Evolutionary conservation across 495 filamentous ascomycete genomes (phyloP), one percentile per base, ranked within the genome.

Genomic region (Aspergillus conjunctus): DNA sequence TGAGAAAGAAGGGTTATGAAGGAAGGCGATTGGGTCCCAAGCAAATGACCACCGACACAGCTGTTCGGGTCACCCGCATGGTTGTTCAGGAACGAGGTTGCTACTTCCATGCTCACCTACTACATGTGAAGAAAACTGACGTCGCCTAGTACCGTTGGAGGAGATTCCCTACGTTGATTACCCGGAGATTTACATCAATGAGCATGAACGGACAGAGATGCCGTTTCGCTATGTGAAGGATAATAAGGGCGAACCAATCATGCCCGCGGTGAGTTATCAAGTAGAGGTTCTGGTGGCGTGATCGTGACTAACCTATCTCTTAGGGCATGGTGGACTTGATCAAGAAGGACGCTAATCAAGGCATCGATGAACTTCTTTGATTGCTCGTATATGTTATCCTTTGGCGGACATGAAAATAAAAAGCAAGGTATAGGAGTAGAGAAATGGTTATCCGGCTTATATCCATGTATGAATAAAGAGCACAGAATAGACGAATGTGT

Each of bases 21-120:
- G 92, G 93, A 46, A 88, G 94, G 56, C 84, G 93, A 60, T 80
- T 98, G 46, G 95, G 95, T 0, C 91, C 93, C 15, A 85, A 92
- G 65, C 94, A 98, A 74, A 98, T 98, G 94, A 98, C 94, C 9
- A 98, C 94, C 0, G 94, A 98, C 73, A 98, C 94, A 17, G 94
- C 94, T 1, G 94, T 96, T 34, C 81, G 94, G 59, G 94, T 97
- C 10, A 97, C 94, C 39, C 85, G 95, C 58, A 85, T 95, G 70
- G 88, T 98, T 15, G 83, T 93, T 10, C 88, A 96, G 62, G 85
- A 91, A 49, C 88, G 90, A 77, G 81, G 93, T 96, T 58, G 15
- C 52, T 56, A 7, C 32, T 49, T 15, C 48, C 20, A 22, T 14
- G 15, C 11, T 20, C 18, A 22, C 10, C 11, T 7, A 31, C 10